Conservation (phyloP, 768 basidiomycete species). For the Russula sp. region DNA sequence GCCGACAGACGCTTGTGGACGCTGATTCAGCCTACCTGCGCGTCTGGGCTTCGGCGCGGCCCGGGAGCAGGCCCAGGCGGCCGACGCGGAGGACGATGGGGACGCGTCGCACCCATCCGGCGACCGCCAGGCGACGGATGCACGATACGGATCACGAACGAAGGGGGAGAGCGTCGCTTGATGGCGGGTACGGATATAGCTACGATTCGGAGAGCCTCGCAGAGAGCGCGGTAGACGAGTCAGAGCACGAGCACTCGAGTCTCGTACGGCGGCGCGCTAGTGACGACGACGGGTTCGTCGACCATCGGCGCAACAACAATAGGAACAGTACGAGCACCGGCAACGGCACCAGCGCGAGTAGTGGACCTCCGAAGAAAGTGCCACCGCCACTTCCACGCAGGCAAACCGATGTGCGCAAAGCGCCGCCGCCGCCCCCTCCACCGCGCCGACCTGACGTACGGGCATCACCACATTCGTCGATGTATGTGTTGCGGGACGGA, state of each 20-base stretch:
- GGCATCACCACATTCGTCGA: too few species aligned
- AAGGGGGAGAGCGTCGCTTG: too few species aligned
- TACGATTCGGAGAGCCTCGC: too few species aligned
- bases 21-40: constrained; percentile 38
- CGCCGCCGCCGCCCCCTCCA: too few species aligned
- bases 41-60: constrained; percentile 39
- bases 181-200: too few species aligned
- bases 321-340: too few species aligned
- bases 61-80: too few species aligned
- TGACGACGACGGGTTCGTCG: not conserved
- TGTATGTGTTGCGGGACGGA: too few species aligned
- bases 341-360: not conserved
- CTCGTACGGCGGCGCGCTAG: constrained; percentile 27
- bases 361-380: constrained; percentile 4
- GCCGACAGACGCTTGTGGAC: constrained; percentile 8
- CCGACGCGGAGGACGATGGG: constrained; percentile 21
- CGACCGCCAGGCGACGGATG: constrained; percentile 39
- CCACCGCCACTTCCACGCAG: constrained; percentile 25
- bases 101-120: constrained; percentile 47
- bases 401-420: constrained; percentile 17
- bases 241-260: constrained; percentile 40
- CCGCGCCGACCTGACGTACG: too few species aligned
- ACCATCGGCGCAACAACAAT: too few species aligned
- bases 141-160: not conserved
- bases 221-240: not conserved